A percentile compares a stretch with the other conserved stretches of the same genome.
Conservation (phyloP, 2,329 filamentous ascomycete genomes). For the Pseudogymnoascus sp. region DNA sequence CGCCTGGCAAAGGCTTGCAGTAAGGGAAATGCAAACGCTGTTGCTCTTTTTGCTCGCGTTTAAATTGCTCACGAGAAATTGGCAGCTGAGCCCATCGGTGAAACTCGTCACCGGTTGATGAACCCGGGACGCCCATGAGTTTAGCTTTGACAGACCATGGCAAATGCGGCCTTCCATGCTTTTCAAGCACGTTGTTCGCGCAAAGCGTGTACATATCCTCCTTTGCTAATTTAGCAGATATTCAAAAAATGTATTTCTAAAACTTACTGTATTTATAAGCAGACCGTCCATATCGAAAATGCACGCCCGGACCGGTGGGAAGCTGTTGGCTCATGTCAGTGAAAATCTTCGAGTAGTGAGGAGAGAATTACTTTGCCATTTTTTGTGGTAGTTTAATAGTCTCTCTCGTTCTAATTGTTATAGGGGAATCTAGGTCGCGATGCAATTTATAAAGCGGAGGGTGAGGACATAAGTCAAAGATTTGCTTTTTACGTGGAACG, state of each 20-base stretch:
- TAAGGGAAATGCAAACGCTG: conserved; percentile 67
- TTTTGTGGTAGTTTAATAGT: background rate
- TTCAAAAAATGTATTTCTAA: background rate
- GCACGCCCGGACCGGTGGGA: conserved; percentile 78
- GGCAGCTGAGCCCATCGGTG: conserved; percentile 81
- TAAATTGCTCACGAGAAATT: conserved; percentile 63
- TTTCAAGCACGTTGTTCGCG: conserved; percentile 73
- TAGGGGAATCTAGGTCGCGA: background rate
- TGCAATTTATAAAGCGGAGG: background rate
- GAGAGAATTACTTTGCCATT: background rate
- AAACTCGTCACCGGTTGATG: conserved; percentile 50
- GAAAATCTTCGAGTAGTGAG: background rate
- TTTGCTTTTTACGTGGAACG: background rate
- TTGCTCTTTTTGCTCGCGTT: conserved; percentile 49
- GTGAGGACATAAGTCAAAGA: background rate
- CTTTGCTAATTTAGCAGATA: conserved; percentile 33
- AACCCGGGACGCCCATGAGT: conserved; percentile 38
- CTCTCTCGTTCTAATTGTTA: background rate
- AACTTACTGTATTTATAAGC: conserved; percentile 67
- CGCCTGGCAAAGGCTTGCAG: conserved; percentile 70
- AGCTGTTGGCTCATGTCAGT: conserved; percentile 51
- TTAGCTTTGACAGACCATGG: conserved; percentile 94
- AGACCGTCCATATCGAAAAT: conserved; percentile 99
- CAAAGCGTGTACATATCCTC: conserved; percentile 77
- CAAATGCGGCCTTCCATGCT: conserved; percentile 66